These are phyloP conservation scores for Kwoniella mangroviensis DNA, from an alignment of 768 basidiomycete genomes.

Conservation along the genomic window DNA sequence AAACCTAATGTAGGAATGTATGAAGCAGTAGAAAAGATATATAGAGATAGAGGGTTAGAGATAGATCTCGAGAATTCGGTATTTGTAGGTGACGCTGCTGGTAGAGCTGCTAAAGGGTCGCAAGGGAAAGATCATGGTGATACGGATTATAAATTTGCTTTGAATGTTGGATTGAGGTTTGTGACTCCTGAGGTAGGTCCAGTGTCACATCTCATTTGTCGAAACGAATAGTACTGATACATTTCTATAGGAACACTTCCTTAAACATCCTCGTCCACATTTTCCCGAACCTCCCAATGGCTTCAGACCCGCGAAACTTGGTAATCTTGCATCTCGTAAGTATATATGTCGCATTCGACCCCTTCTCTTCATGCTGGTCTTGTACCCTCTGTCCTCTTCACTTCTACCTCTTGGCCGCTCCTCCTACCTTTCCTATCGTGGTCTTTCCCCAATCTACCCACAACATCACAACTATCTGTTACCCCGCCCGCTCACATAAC, in stretches of 20 bases:
- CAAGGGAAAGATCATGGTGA: slow-evolving; percentile 69
- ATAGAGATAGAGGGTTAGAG: slow-evolving; percentile 64
- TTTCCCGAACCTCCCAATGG: slow-evolving; percentile 66
- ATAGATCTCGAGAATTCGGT: slow-evolving; percentile 74
- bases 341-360: background rate
- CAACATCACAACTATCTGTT: slow-evolving; percentile 2
- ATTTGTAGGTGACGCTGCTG: slow-evolving; percentile 90
- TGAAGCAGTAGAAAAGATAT: slow-evolving; percentile 71
- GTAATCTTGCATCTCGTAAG: slow-evolving; percentile 52
- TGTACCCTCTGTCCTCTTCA: background rate
- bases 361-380: background rate
- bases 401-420: background rate
- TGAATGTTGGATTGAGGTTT: slow-evolving; percentile 75
- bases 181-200: slow-evolving; percentile 77
- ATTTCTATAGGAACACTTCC: slow-evolving; percentile 73
- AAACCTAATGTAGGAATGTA: slow-evolving; percentile 92
- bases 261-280: slow-evolving; percentile 60
- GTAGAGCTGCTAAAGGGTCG: slow-evolving; percentile 61
- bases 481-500: background rate
- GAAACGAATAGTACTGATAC: slow-evolving; percentile 14
- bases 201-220: background rate
- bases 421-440: background rate
- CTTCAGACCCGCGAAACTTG: slow-evolving; percentile 67
- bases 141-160: slow-evolving; percentile 83
- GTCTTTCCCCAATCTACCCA: no score